A percentile compares a stretch with the other conserved stretches of the same genome.
Evolutionary conservation across 2,329 filamentous ascomycete species (phyloP).

Genomic region (Arthroderma uncinatum): DNA sequence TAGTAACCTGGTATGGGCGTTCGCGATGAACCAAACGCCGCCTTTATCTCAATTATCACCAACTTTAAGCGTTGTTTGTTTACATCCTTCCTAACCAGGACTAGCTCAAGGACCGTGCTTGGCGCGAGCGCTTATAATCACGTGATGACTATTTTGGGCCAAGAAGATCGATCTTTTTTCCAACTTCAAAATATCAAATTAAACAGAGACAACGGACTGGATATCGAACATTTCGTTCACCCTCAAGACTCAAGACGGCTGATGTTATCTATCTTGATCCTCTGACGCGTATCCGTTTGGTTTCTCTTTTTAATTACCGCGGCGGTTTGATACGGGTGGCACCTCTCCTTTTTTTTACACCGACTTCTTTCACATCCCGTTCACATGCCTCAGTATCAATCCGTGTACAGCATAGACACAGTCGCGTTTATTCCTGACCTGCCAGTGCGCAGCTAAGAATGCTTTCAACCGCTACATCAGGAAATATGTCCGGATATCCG

Average conservation of each 20-base stretch:
- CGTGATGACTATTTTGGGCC: not conserved
- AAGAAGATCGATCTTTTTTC: not conserved
- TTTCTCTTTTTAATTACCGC: too few species aligned
- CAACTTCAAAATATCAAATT: not conserved
- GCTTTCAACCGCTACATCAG: not conserved
- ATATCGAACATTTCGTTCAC: not conserved
- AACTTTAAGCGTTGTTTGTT: conserved; percentile 14
- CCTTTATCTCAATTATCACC: conserved; percentile 9
- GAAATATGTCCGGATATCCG: conserved; percentile 36
- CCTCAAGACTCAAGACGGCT: not conserved
- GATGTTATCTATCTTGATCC: not conserved
- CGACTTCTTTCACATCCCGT: not conserved
- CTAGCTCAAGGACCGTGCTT: conserved; percentile 10
- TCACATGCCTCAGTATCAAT: not conserved
- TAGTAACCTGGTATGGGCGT: not conserved
- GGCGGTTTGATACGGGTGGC: not conserved
- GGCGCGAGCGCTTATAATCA: not conserved
- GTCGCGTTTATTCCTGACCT: not conserved
- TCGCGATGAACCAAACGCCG: not conserved
- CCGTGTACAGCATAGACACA: not conserved
- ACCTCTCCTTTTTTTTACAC: not conserved
- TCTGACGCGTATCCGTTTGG: not conserved
- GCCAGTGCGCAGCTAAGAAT: not conserved
- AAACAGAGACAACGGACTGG: not conserved
- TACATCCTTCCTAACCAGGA: conserved; percentile 12